Percentiles rank a stretch among this genome's conserved stretches.
phyloP scores from a whole-genome alignment of 2,329 filamentous ascomycete genomes.

The Thielaviopsis ethacetica region DNA sequence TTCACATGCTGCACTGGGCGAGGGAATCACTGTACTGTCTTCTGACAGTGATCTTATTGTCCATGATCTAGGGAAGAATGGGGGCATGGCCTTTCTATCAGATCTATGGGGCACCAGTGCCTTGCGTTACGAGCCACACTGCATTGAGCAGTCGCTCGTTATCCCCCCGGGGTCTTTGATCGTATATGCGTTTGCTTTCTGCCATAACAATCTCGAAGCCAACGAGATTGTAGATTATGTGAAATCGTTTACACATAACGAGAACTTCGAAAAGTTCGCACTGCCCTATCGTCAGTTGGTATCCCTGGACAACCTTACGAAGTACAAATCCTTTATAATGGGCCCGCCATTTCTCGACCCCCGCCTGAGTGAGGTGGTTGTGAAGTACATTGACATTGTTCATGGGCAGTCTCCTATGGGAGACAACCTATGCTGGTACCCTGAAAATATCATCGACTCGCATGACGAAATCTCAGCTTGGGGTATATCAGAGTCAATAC shows the following conservation, averaged over 20 bases:
- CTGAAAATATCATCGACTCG: slow-evolving; percentile 46
- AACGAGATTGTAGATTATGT: background rate
- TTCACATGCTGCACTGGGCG: slow-evolving; percentile 32
- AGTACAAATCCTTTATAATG: background rate
- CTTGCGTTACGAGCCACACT: slow-evolving; percentile 19
- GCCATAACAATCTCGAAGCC: slow-evolving; percentile 10
- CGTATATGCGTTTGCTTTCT: slow-evolving; percentile 19
- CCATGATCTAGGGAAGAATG: slow-evolving; percentile 50
- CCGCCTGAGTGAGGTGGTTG: slow-evolving; percentile 23
- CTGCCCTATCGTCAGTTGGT: slow-evolving; percentile 1
- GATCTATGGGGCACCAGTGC: slow-evolving; percentile 15
- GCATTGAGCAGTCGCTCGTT: slow-evolving; percentile 27
- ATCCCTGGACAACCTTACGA: background rate
- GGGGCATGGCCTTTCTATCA: slow-evolving; percentile 45
- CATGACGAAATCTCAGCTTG: slow-evolving; percentile 28
- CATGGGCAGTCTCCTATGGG: slow-evolving; percentile 4
- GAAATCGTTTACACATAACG: background rate
- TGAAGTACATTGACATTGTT: slow-evolving; percentile 17
- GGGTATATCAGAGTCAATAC: slow-evolving; percentile 30
- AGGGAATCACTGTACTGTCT: slow-evolving; percentile 48
- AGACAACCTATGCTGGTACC: slow-evolving; percentile 34
- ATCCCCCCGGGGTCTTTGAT: slow-evolving; percentile 16
- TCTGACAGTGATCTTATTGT: slow-evolving; percentile 78
- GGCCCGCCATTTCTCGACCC: slow-evolving; percentile 19
- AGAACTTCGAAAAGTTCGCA: background rate